Evolutionary conservation across 345 rosid genomes (phyloP), one percentile per base, ranked within the genome.

Genomic region (Hibiscus syriacus): DNA sequence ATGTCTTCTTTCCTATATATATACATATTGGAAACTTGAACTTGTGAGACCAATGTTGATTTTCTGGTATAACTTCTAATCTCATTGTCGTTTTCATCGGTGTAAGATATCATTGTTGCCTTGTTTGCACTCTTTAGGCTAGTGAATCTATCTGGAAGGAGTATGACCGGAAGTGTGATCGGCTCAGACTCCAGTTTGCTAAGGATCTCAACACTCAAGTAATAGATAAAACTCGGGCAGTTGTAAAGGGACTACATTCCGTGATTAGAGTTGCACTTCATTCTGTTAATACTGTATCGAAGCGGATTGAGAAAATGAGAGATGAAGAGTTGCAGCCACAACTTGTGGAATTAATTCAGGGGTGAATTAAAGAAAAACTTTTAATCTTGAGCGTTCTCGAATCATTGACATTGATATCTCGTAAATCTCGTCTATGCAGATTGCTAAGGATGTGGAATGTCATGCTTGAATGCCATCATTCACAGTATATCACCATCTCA

Each of bases 121-220:
- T 43, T 38, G 17, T 30, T 72, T 53, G 45, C 65, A 14, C 22
- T 39, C 38, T 74, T 13, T 62, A 92, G 98, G 97, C 96, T 36
- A 83, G 93, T 76, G 97, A 86, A 73, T 76, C 80, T 68, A 81
- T 93, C 61, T 79, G 96, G 81, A 88, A 85, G 79, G 89, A 80
- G 72, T 90, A 90, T 63, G 97, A 93, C 41, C 81, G 72, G 36
- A 90, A 83, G 69, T 93, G 98, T 50, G 80, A 85, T 73, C 88
- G 73, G 68, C 81, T 45, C 49, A 45, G 49, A 45, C 49, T 13
- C 19, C 49, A 45, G 49, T 45, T 45, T 16, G 49, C 49, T 45
- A 45, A 45, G 49, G 49, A 45, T 13, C 49, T 45, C 17, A 45
- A 17, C 49, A 45, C 49, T 16, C 49, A 45, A 45, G 17, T 45